Percentiles rank a stretch among this genome's conserved stretches.
Evolutionary conservation across 139 green algal species (phyloP).

Genomic region (Chlamydomonas incerta): DNA sequence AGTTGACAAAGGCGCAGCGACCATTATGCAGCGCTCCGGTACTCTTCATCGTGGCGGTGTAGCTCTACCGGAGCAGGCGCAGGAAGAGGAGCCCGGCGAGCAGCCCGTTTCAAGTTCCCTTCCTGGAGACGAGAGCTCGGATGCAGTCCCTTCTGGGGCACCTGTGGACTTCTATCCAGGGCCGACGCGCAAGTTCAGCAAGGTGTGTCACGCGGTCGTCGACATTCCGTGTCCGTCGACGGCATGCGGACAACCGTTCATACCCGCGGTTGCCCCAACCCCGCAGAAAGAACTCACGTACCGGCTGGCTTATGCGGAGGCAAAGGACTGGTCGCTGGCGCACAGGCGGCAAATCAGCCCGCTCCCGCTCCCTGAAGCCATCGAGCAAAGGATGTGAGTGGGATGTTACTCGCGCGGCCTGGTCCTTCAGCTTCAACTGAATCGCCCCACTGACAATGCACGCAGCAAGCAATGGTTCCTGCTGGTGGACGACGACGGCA

Average conservation of each 20-base stretch:
- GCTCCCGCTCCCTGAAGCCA: slow-evolving; percentile 5
- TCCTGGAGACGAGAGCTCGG: background rate
- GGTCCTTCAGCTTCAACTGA: no score
- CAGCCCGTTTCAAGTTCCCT: no score
- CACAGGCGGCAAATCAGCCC: background rate
- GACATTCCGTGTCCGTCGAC: background rate
- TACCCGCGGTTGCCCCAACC: no score
- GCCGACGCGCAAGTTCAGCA: background rate
- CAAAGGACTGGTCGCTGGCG: slow-evolving; percentile 5
- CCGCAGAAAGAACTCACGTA: slow-evolving; percentile 6
- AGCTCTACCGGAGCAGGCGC: background rate
- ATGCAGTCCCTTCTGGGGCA: background rate
- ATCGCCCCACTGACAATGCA: no score
- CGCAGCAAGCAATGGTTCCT: slow-evolving; percentile 18
- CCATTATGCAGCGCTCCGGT: background rate
- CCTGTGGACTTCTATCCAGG: slow-evolving; percentile 8
- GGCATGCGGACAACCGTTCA: background rate
- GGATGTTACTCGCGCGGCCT: no score
- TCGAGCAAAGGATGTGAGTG: slow-evolving; percentile 1
- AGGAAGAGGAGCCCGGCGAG: no score
- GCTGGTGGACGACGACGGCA: slow-evolving; percentile 25
- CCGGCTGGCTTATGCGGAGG: slow-evolving; percentile 5
- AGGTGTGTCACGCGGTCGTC: background rate
- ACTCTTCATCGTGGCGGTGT: background rate
- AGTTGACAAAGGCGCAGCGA: no score